These are phyloP conservation scores for Solanum neorickii DNA, from an alignment of 257 asterid genomes.

Conservation along the genomic window DNA sequence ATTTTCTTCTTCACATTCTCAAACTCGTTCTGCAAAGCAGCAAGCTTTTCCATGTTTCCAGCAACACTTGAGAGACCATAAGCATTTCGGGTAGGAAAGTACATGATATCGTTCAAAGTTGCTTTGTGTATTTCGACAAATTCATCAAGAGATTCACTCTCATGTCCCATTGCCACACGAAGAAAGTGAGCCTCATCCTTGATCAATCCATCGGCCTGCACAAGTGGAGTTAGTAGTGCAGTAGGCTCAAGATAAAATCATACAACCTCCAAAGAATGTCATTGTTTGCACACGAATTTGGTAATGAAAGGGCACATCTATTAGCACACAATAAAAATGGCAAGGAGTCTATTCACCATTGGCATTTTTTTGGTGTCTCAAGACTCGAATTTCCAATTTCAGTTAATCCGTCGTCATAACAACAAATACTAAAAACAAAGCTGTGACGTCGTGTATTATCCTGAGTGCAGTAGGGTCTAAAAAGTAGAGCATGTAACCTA, in stretches of 20 bases:
- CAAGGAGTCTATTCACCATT: background rate
- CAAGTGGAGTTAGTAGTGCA: background rate
- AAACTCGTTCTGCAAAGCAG: conserved; percentile 74
- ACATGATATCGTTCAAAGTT: conserved; percentile 74
- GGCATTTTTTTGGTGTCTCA: background rate
- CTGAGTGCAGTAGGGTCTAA: background rate
- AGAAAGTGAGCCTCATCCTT: conserved; percentile 48
- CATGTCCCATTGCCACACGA: conserved; percentile 81
- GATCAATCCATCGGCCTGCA: conserved; percentile 72
- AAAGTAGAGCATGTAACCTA: background rate
- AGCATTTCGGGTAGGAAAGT: conserved; percentile 70
- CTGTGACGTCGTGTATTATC: background rate
- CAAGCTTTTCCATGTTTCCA: conserved; percentile 68
- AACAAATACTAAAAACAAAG: background rate
- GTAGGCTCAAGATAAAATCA: background rate
- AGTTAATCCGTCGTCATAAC: background rate
- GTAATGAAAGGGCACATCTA: background rate
- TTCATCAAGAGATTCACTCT: conserved; percentile 61
- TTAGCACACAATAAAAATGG: background rate
- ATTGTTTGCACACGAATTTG: background rate
- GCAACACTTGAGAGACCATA: conserved; percentile 92
- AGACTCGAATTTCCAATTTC: background rate
- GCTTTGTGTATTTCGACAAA: conserved; percentile 77
- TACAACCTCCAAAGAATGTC: background rate
- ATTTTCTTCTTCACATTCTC: conserved; percentile 75